phyloP scores from a whole-genome alignment of 352 stramenopile species.

The Phytophthora megakarya region DNA sequence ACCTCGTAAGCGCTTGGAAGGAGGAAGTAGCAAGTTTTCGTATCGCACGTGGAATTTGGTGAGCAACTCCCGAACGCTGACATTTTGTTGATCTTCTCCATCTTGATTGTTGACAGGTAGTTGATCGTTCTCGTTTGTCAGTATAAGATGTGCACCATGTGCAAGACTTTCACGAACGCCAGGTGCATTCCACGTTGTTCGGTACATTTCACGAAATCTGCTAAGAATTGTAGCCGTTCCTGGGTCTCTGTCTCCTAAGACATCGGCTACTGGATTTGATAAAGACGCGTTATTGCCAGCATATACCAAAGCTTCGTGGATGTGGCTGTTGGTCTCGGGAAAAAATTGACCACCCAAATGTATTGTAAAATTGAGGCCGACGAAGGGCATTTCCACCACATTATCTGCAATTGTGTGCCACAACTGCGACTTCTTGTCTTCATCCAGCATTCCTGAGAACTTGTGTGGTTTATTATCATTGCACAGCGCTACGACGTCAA shows the following conservation, averaged over 20 bases:
- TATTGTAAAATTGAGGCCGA: conserved; percentile 48
- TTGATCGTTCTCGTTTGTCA: conserved; percentile 43
- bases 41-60: conserved; percentile 49
- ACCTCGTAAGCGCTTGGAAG: conserved; percentile 39
- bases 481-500: conserved; percentile 48
- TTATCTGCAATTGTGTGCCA: conserved; percentile 42
- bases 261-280: background rate
- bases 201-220: conserved; percentile 56
- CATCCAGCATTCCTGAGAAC: background rate
- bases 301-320: conserved; percentile 34
- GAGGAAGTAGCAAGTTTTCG: conserved; percentile 54
- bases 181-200: conserved; percentile 62
- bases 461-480: conserved; percentile 27
- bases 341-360: conserved; percentile 61
- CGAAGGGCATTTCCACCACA: conserved; percentile 40
- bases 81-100: conserved; percentile 23
- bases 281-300: conserved; percentile 17
- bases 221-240: conserved; percentile 22
- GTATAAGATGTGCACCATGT: conserved; percentile 52
- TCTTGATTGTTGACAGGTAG: conserved; percentile 20
- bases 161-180: conserved; percentile 51
- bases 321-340: conserved; percentile 36
- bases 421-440: conserved; percentile 12
- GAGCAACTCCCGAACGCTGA: conserved; percentile 29
- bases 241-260: background rate